Evolutionary conservation across 305 asterid genomes (phyloP).

Genomic region (Stenogyne calaminthoides): DNA sequence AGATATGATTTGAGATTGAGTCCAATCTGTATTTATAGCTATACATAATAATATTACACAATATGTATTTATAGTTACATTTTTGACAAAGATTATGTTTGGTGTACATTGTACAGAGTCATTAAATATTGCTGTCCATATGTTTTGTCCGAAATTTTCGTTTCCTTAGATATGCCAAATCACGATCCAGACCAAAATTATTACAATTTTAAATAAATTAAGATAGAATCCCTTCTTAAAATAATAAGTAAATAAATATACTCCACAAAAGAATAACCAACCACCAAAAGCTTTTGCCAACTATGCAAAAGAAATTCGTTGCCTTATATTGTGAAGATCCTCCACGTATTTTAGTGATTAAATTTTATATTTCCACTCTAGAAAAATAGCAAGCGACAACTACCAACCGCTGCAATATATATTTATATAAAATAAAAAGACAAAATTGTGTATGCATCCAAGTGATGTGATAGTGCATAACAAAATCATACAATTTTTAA

Average conservation of each 20-base stretch:
- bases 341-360: conserved; percentile 25
- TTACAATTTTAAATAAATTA: neutral
- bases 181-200: neutral
- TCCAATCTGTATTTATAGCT: neutral
- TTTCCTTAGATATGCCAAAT: conserved; percentile 6
- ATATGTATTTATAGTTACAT: neutral
- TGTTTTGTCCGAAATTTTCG: neutral
- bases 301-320: conserved; percentile 34
- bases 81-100: neutral
- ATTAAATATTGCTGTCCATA: neutral
- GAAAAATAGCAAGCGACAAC: conserved; percentile 23
- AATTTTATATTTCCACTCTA: neutral
- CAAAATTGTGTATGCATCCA: too few species aligned
- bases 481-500: too few species aligned
- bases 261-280: neutral
- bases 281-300: conserved; percentile 28
- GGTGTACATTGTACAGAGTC: neutral
- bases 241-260: neutral
- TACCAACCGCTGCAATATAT: conserved; percentile 26
- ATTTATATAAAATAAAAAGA: neutral
- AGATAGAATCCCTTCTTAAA: neutral
- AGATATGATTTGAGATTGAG: neutral
- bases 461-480: too few species aligned
- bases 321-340: conserved; percentile 7
- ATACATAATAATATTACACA: neutral